A percentile compares a stretch with the other conserved stretches of the same genome.
phyloP scores from a whole-genome alignment of 768 basidiomycete genomes.

The Trametes maxima region DNA sequence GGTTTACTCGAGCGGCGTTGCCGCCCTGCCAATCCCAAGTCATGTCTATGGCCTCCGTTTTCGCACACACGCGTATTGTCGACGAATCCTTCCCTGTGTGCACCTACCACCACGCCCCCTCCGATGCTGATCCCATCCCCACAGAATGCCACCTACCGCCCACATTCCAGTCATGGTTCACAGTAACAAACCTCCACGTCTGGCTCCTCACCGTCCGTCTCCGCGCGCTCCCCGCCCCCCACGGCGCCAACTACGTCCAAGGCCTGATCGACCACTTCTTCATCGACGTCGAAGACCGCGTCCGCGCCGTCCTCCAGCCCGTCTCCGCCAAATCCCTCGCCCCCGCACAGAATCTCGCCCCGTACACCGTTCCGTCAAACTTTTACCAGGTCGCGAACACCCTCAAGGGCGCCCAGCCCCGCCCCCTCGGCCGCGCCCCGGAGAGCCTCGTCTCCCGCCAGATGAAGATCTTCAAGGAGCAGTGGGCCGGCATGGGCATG shows the following conservation, averaged over 20 bases:
- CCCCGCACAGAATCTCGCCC: slow-evolving; percentile 29
- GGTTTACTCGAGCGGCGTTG: too few relatives aligned
- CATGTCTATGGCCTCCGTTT: too few relatives aligned
- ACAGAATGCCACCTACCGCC: slow-evolving; percentile 83
- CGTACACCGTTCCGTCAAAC: slow-evolving; percentile 31
- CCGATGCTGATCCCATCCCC: background rate
- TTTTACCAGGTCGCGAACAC: slow-evolving; percentile 30
- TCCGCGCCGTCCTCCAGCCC: slow-evolving; percentile 63
- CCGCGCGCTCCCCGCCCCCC: slow-evolving; percentile 72
- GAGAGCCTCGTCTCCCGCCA: slow-evolving; percentile 81
- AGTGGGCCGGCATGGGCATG: slow-evolving; percentile 83
- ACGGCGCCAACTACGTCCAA: slow-evolving; percentile 73
- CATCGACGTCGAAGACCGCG: slow-evolving; percentile 88
- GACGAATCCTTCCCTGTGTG: too few relatives aligned
- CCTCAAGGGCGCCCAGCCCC: background rate
- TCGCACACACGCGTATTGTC: too few relatives aligned
- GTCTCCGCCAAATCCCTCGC: slow-evolving; percentile 19
- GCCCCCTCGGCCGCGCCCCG: slow-evolving; percentile 53
- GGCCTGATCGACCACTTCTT: slow-evolving; percentile 94
- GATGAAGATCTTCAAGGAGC: slow-evolving; percentile 91
- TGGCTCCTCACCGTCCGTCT: slow-evolving; percentile 90
- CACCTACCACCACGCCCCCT: too few relatives aligned
- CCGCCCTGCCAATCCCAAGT: too few relatives aligned
- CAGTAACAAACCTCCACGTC: slow-evolving; percentile 87
- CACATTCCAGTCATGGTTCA: slow-evolving; percentile 98